Base-by-base conservation (phyloP, 176 grass and related monocot genomes). In the Eragrostis nindensis region DNA sequence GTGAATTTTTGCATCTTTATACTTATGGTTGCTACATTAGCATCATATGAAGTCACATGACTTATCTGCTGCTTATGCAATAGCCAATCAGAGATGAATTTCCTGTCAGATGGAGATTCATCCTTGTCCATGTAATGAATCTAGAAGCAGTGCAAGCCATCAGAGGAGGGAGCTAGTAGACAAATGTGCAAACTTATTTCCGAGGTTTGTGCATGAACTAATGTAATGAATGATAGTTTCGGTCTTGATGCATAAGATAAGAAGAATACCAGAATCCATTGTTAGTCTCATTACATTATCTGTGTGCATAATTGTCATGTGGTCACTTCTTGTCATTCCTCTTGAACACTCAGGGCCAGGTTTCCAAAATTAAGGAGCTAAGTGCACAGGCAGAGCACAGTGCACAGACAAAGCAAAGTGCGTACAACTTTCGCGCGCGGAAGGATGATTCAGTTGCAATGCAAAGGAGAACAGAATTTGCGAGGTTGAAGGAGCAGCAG, bases 181-280 rank as follows among this genome's bases (percentile, higher is more conserved):
- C 46, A 55, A 38, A 54, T 74, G 71, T 15, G 18, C 18, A 25
- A n/a, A n/a, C 18, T 55, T 74, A 74, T 74, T 74, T 74, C 41
- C 25, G 11, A n/a, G 22, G 21, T 47, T 70, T 41, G 42, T 70
- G 21, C 42, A 27, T 70, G 12, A 7, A 26, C 42, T n/a, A n/a
- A n/a, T 70, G 18, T 1, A 5, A 39, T 25, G 40, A 22, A 27
- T 39, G 21, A 8, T 1, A 69, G 21, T 19, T 45, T 69, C 66
- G 44, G 19, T 69, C 7, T 44, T 11, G 43, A 8, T 44, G 9
- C 43, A 8, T 69, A 69, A n/a, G n/a, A n/a, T n/a, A n/a, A 69
- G 40, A 13, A 44, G 66, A 69, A 69, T 53, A 21, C 36, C 13
- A 21, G 27, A 53, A 38, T 73, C 29, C 24, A 36, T 46, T 10